A percentile compares a stretch with the other conserved stretches of the same genome.
These are phyloP conservation scores for Backusella tarrabulga DNA, from an alignment of 192 early-diverging fungal genomes.

Conservation along the genomic window DNA sequence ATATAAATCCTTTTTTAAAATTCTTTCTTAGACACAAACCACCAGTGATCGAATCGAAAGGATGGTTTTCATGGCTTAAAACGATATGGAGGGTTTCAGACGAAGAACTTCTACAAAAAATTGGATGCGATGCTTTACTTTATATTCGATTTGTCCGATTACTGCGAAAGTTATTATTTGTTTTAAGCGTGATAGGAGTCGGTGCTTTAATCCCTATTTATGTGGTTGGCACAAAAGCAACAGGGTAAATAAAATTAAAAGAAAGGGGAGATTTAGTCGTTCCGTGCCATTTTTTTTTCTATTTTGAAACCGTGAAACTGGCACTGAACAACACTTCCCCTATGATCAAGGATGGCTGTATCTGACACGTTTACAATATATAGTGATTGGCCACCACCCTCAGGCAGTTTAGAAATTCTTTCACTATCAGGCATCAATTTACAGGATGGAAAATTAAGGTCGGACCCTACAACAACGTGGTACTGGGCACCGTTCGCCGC, in stretches of 20 bases:
- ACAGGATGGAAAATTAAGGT: constrained; percentile 17
- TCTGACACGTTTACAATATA: not conserved
- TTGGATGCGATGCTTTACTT: constrained; percentile 71
- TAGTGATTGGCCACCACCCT: constrained; percentile 38
- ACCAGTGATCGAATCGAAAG: constrained; percentile 55
- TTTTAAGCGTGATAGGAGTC: constrained; percentile 59
- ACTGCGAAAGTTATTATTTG: constrained; percentile 51
- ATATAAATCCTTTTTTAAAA: not conserved
- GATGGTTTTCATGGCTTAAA: constrained; percentile 64
- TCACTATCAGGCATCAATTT: constrained; percentile 37
- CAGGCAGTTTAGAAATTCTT: constrained; percentile 32
- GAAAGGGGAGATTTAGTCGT: not conserved
- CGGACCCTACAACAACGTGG: constrained; percentile 42
- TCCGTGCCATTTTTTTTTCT: constrained; percentile 6
- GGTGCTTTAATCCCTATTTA: constrained; percentile 67
- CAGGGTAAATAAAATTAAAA: constrained; percentile 18
- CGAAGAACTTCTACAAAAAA: constrained; percentile 54
- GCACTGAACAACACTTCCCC: not conserved
- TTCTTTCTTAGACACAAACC: constrained; percentile 44
- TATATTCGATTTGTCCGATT: constrained; percentile 66
- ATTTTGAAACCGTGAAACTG: not conserved
- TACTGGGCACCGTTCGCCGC: constrained; percentile 67
- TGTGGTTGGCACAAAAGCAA: constrained; percentile 40
- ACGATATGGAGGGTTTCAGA: constrained; percentile 60
- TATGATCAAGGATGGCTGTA: not conserved